Evolutionary conservation across 139 green algal genomes (phyloP).

Genomic region (Chlamydomonas sphaeroides): DNA sequence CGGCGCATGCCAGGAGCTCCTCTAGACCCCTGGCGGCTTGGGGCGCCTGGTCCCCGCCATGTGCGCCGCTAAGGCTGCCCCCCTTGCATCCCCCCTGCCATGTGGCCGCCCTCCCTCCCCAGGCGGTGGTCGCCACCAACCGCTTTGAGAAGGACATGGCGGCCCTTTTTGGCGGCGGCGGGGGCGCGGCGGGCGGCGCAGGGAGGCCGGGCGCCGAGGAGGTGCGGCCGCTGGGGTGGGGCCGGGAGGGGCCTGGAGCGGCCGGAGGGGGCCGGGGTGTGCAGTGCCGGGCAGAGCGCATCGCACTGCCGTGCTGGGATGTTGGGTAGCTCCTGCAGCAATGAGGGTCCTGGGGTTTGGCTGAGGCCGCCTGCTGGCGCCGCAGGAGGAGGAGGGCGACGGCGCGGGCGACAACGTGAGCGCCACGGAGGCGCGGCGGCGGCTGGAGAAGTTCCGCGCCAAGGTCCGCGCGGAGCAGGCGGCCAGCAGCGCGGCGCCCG

Average conservation of each 20-base stretch:
- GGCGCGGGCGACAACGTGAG: conserved; percentile 46
- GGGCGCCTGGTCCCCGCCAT: too few relatives aligned
- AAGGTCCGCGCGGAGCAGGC: conserved; percentile 45
- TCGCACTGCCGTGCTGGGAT: too few relatives aligned
- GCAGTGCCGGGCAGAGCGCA: too few relatives aligned
- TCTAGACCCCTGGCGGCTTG: too few relatives aligned
- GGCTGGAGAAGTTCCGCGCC: conserved; percentile 59
- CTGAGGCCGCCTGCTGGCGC: too few relatives aligned
- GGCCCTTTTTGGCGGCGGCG: conserved; percentile 76
- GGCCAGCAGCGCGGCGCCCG: conserved; percentile 13
- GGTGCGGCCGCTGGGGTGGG: background rate
- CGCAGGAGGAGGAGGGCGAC: conserved; percentile 38
- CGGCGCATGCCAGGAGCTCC: too few relatives aligned
- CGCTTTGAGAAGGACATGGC: conserved; percentile 97
- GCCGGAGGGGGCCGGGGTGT: background rate
- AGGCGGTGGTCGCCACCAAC: conserved; percentile 89
- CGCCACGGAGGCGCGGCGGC: conserved; percentile 58
- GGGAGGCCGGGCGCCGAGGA: conserved; percentile 12
- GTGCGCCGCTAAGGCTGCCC: too few relatives aligned
- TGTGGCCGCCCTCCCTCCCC: too few relatives aligned
- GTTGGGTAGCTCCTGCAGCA: too few relatives aligned
- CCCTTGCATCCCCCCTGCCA: too few relatives aligned
- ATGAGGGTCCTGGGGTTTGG: too few relatives aligned
- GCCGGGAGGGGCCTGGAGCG: background rate
- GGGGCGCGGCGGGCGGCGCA: background rate